Base-by-base conservation (phyloP, 441 rosid genomes). In the Croton setiger region DNA sequence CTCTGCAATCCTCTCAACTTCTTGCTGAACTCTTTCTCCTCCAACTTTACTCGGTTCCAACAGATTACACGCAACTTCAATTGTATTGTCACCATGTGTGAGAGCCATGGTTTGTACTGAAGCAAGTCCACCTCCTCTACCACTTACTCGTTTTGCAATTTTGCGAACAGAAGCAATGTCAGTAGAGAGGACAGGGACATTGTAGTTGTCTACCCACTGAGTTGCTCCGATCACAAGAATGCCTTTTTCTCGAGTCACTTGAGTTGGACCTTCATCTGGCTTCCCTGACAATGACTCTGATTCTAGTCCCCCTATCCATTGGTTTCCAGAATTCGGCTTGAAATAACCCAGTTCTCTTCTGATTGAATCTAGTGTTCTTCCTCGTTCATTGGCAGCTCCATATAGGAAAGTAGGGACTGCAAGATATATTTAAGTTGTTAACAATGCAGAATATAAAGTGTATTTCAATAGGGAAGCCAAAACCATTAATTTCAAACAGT, bases 41-140 rank as follows among this genome's bases (percentile, higher is more conserved):
- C 96, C 89, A 7, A 87, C 92, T 58, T 78, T 77, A 60, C 75
- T 71, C 18, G 98, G 93, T 48, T 89, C 85, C 85, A 91, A 74
- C 85, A 94, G 74, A 79, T 91, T 91, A 79, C 96, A 91, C 0
- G 92, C 98, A 31, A 94, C 96, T 80, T 91, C 98, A 47, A 76
- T 88, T 23, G 85, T 73, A 47, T 78, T 81, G 67, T 84, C 83
- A 37, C 83, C 83, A 20, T 89, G 92, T 61, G 80, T 80, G 54
- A 94, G 89, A 35, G 95, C 97, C 98, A 94, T 91, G 60, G 96
- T 91, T 82, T 93, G 95, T 52, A 93, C 96, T 8, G 87, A 85
- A 60, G 78, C 74, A 72, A 91, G 84, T 10, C 98, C 95, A 0
- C 93, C 96, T 67, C 96, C 89, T 79, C 96, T 85, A 72, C 83